Base-by-base conservation (phyloP, 306 rosid genomes). In the Spatholobus suberectus region DNA sequence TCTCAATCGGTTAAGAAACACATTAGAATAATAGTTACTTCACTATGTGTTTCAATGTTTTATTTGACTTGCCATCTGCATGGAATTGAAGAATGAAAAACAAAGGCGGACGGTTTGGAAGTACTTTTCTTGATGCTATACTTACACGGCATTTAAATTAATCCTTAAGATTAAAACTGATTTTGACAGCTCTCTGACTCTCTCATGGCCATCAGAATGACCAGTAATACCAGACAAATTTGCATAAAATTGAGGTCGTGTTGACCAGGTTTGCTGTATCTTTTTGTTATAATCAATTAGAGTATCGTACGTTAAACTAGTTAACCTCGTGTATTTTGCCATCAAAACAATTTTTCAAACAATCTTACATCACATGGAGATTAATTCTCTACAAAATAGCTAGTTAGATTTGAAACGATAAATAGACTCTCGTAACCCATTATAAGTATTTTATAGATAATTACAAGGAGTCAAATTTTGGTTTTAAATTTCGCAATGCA, bases 1-100 rank as follows among this genome's bases (percentile, higher is more conserved):
- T 90, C 88, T 90, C 87, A 90, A 86, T 84, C 89, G 83, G 90
- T 86, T 83, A 89, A 94, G 97, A 86, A 92, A 90, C 85, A 57
- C 66, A 82, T 41, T 58, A 82, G 62, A 77, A 46, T 69, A 81
- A 73, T 49, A 81, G 21, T 51, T 44, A 71, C 38, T 69, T 66
- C 18, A 76, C 43, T 29, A 5, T 46, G 14, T 63, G 72, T 34
- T 66, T 63, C 77, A 80, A 81, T 80, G 81, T 72, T 88, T 69
- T 49, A 74, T 93, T 87, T 91, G 94, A 93, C 96, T 79, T 70
- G 86, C 83, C 92, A 86, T 90, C 91, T 85, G 86, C 86, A 83
- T 86, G 91, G 86, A 86, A 82, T 78, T 70, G 78, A 86, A 83
- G 73, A 83, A 86, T 80, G 84, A 49, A 58, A 87, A 86, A 65